phyloP scores from a whole-genome alignment of 192 early-diverging fungal genomes.

The Coemansia sp. region DNA sequence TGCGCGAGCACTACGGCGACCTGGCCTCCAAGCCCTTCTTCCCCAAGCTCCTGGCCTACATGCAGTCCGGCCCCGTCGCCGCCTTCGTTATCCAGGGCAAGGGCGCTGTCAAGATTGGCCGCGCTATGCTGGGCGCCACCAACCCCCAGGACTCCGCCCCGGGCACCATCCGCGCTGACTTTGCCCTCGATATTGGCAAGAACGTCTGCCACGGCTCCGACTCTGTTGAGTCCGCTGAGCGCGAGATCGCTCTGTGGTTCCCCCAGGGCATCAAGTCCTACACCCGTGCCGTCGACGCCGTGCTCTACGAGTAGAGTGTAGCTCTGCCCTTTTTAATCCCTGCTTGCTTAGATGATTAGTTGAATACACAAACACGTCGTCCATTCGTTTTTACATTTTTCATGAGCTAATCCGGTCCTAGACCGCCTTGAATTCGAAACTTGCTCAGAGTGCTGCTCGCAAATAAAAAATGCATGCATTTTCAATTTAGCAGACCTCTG shows the following conservation, averaged over 20 bases:
- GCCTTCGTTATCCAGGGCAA: slow-evolving; percentile 94
- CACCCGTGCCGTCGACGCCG: slow-evolving; percentile 58
- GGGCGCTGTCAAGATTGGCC: slow-evolving; percentile 87
- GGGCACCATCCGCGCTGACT: slow-evolving; percentile 97
- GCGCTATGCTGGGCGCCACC: slow-evolving; percentile 85
- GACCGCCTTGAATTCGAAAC: too few relatives aligned
- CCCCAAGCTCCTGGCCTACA: slow-evolving; percentile 76
- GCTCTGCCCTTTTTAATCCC: neutral
- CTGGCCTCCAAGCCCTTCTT: slow-evolving; percentile 86
- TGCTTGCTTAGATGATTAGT: neutral
- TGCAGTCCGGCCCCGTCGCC: slow-evolving; percentile 92
- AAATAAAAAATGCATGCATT: too few relatives aligned
- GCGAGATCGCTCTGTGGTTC: slow-evolving; percentile 87
- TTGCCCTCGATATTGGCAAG: slow-evolving; percentile 74
- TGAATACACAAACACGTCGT: neutral
- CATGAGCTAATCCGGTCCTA: too few relatives aligned
- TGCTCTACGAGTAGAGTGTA: slow-evolving; percentile 72
- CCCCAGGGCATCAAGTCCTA: slow-evolving; percentile 62
- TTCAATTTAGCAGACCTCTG: too few relatives aligned
- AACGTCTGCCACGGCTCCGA: slow-evolving; percentile 96
- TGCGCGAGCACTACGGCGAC: slow-evolving; percentile 82
- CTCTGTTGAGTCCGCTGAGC: slow-evolving; percentile 82
- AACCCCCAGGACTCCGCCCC: slow-evolving; percentile 86
- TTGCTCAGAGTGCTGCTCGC: too few relatives aligned
- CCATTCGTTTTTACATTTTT: too few relatives aligned